Evolutionary conservation across 345 rosid species (phyloP).

Genomic region (Eucalyptus sideroxylon): DNA sequence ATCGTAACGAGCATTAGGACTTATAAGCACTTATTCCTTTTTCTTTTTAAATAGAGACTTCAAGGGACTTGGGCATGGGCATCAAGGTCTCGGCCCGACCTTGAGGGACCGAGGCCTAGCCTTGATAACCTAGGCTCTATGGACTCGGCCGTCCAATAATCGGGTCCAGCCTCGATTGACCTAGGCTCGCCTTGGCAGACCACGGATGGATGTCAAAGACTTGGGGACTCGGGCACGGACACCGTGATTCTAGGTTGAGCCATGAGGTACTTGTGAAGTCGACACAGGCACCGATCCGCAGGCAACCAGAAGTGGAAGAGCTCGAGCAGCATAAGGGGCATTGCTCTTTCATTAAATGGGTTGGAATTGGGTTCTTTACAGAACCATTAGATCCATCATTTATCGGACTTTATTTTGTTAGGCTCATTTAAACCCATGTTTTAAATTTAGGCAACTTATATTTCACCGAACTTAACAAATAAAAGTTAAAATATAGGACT

Average conservation of each 20-base stretch:
- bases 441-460: neutral
- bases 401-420: neutral
- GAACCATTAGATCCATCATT: neutral
- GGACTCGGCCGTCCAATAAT: neutral
- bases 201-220: no score
- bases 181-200: neutral
- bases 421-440: neutral
- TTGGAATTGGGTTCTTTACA: neutral
- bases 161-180: fast-evolving
- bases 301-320: neutral
- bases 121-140: neutral
- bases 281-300: neutral
- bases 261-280: neutral
- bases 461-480: neutral
- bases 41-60: neutral
- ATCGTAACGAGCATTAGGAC: fast-evolving
- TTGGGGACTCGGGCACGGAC: neutral
- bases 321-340: neutral
- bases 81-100: fast-evolving
- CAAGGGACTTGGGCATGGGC: fast-evolving
- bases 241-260: neutral
- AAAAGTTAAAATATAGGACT: neutral
- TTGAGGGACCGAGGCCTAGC: neutral
- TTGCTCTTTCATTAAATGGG: neutral
- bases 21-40: no score